Conservation (phyloP, 139 green algal genomes). For the Closterium sp. region DNA sequence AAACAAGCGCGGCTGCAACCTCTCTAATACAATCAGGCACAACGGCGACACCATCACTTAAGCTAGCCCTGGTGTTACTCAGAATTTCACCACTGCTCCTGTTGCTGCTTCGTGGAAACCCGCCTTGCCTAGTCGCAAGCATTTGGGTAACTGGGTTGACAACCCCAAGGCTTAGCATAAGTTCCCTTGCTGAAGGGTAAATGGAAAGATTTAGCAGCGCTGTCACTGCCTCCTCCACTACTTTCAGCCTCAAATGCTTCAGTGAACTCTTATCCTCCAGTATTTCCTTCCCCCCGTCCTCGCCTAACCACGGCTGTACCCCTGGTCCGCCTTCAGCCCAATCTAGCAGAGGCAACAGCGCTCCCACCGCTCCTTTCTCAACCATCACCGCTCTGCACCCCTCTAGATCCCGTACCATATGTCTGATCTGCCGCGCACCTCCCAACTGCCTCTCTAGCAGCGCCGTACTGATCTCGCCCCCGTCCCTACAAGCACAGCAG, state of each 20-base stretch:
- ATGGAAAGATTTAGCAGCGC: neutral
- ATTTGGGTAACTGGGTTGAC: neutral
- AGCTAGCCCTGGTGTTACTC: neutral
- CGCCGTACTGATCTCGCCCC: neutral
- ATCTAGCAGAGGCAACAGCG: neutral
- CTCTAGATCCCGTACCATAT: neutral
- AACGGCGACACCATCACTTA: neutral
- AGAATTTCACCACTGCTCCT: neutral
- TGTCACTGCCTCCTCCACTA: neutral
- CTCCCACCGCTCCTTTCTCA: neutral
- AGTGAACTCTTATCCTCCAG: neutral
- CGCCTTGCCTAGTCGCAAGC: neutral
- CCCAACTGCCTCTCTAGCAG: neutral
- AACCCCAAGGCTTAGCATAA: neutral
- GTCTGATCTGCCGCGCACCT: neutral
- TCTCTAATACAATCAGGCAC: neutral
- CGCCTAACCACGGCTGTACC: neutral
- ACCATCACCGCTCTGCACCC: neutral
- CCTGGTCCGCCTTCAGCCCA: neutral
- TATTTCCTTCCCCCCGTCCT: neutral
- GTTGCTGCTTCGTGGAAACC: neutral
- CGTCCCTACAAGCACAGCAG: neutral
- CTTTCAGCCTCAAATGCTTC: neutral
- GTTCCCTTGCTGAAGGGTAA: neutral
- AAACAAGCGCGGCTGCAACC: neutral